Conservation (phyloP, 73 alveolate species). For the Tetrahymena borealis region DNA sequence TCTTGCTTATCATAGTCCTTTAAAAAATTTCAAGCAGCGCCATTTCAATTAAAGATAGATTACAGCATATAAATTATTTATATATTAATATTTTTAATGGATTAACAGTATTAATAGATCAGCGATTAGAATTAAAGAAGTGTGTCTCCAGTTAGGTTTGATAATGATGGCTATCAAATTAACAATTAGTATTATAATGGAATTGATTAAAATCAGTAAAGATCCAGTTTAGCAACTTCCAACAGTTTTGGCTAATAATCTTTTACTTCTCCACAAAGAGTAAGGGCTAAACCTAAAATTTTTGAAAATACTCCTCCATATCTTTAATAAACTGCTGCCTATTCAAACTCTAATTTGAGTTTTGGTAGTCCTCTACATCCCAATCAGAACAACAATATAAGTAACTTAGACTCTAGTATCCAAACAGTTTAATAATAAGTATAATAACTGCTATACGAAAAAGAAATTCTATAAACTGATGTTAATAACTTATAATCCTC, state of each 20-base stretch:
- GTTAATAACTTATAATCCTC: background rate
- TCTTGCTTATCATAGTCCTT: too few species aligned
- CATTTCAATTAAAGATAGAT: too few species aligned
- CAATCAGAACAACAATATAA: background rate
- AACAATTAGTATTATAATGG: background rate
- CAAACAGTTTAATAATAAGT: background rate
- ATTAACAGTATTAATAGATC: background rate
- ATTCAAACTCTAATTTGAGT: background rate
- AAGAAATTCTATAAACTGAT: background rate
- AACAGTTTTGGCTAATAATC: too few species aligned
- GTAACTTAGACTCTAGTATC: background rate
- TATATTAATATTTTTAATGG: background rate
- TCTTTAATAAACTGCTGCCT: background rate
- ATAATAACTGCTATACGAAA: background rate
- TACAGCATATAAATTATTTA: too few species aligned
- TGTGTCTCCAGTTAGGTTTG: background rate
- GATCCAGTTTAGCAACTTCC: too few species aligned
- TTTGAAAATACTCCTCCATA: background rate
- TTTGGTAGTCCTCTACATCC: background rate
- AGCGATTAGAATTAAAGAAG: background rate
- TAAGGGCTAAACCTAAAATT: background rate
- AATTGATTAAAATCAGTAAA: too few species aligned
- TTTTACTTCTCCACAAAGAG: background rate
- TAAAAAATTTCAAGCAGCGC: too few species aligned
- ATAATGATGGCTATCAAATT: background rate